Percentiles rank a stretch among this genome's conserved stretches.
These are phyloP conservation scores for Gossypium davidsonii DNA, from an alignment of 441 rosid genomes.

Conservation along the genomic window DNA sequence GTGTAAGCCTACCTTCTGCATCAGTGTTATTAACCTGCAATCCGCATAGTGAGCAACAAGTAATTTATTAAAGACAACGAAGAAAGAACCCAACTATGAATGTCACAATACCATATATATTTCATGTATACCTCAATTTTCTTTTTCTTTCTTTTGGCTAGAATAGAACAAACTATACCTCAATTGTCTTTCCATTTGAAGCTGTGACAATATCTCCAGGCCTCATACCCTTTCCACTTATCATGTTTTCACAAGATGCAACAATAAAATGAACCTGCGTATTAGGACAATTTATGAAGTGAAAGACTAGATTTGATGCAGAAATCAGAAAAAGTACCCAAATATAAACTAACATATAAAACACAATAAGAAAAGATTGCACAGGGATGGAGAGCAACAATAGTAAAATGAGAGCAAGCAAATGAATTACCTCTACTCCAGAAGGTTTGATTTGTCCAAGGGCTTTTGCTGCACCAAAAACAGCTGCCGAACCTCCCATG, in stretches of 20 bases:
- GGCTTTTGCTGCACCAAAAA: slow-evolving; percentile 89
- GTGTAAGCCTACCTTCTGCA: slow-evolving; percentile 94
- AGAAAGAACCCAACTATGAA: background rate
- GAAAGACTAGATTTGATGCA: background rate
- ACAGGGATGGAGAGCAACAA: background rate
- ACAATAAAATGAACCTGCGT: slow-evolving; percentile 78
- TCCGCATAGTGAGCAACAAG: background rate
- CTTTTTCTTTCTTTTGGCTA: background rate
- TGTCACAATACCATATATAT: background rate
- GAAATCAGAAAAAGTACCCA: background rate
- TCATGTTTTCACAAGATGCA: slow-evolving; percentile 98
- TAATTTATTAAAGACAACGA: background rate
- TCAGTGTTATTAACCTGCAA: slow-evolving; percentile 63
- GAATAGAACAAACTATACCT: slow-evolving; percentile 37
- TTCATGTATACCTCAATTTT: background rate
- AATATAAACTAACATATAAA: background rate
- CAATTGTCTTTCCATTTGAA: slow-evolving; percentile 77
- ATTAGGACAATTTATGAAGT: background rate
- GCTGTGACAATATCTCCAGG: slow-evolving; percentile 91
- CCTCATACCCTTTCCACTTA: slow-evolving; percentile 96
- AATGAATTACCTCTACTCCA: slow-evolving; percentile 63
- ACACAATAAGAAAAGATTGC: background rate
- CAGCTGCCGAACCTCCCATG: slow-evolving; percentile 97
- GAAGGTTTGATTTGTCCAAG: slow-evolving; percentile 85
- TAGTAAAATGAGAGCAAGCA: background rate